Evolutionary conservation across 1,284 basidiomycete species (phyloP), one percentile per base, ranked within the genome.

Genomic region (Trametes pubescens): DNA sequence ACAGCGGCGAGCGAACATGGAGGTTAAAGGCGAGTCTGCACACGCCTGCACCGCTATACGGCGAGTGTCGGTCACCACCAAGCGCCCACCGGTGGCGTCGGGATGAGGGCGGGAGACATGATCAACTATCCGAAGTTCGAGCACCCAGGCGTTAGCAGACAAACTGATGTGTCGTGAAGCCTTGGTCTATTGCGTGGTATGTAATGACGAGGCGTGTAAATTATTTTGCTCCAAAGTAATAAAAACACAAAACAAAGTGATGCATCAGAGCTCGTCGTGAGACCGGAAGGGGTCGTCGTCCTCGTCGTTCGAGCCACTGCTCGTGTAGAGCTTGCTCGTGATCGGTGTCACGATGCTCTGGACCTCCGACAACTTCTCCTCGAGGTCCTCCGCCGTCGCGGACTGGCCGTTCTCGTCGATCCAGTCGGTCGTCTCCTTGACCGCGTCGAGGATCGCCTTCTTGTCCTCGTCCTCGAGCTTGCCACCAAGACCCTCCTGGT

Each of bases 361-460:
- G 65, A 89, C 81, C 72, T 86, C 85, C 63, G 81, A 76, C 46
- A 96, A 81, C 85, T 96, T 95, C 85, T 96, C 95, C 78, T 98
- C 95, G 51, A 96, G 82, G 68, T 97, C 94, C 78, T 97, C 95
- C 59, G 90, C 89, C 55, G 86, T 86, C 44, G 95, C 95, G 22
- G 79, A 80, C 57, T 85, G 79, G n/a, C 89, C 91, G 76, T 94
- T 86, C 73, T 90, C 88, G 57, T 96, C 94, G 67, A 97, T 86
- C 95, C 95, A 98, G 65, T 95, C 93, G 38, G 91, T 90, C 67
- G 91, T 89, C 74, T 97, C 94, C 85, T 96, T 97, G 79, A 98
- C 82, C 47, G 89, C 83, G 26, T 85, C 86, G 61, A 94, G 82
- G 69, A 98, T 86, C 21, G 87, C 88, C 88, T 95, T 92, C 86